A percentile compares a stretch with the other conserved stretches of the same genome.
Conservation (phyloP, 2,329 filamentous ascomycete genomes). For the Aspergillus fumigatiaffinis region DNA sequence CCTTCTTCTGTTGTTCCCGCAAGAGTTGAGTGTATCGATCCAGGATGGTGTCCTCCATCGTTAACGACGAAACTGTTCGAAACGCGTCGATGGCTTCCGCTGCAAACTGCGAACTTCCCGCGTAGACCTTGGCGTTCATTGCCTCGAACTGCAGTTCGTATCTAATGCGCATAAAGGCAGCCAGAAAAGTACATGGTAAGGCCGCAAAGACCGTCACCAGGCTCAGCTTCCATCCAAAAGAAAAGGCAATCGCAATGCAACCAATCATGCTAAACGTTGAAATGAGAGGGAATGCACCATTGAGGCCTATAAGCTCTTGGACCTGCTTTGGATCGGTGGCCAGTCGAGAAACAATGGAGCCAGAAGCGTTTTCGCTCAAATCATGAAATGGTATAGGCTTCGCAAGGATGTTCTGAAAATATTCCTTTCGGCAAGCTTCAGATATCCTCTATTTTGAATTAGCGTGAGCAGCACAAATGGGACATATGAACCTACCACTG, state of each 20-base stretch:
- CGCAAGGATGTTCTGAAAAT: conserved; percentile 44
- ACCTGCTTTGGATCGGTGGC: conserved; percentile 49
- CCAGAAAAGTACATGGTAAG: conserved; percentile 48
- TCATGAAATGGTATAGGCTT: conserved; percentile 45
- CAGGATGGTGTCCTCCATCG: conserved; percentile 64
- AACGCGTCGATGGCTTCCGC: conserved; percentile 71
- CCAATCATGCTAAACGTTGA: conserved; percentile 64
- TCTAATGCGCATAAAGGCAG: conserved; percentile 51
- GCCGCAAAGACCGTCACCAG: conserved; percentile 62
- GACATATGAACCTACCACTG: conserved; percentile 32
- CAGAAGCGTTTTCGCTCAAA: conserved; percentile 45
- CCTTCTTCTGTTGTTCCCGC: conserved; percentile 53
- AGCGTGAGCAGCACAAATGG: conserved; percentile 6
- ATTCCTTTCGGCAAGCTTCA: conserved; percentile 43
- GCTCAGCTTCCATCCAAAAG: conserved; percentile 73
- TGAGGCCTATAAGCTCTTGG: conserved; percentile 48
- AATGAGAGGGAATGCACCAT: conserved; percentile 51
- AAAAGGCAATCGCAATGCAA: conserved; percentile 63
- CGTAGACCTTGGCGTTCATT: conserved; percentile 65
- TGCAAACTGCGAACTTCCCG: conserved; percentile 69
- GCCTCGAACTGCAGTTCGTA: conserved; percentile 67
- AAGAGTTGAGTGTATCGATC: conserved; percentile 60
- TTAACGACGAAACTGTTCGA: conserved; percentile 66
- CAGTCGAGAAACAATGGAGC: conserved; percentile 45
- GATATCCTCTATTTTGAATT: conserved; percentile 20